A percentile compares a stretch with the other conserved stretches of the same genome.
These are phyloP conservation scores for Rhizopogon vulgaris DNA, from an alignment of 768 basidiomycete species.

Conservation along the genomic window DNA sequence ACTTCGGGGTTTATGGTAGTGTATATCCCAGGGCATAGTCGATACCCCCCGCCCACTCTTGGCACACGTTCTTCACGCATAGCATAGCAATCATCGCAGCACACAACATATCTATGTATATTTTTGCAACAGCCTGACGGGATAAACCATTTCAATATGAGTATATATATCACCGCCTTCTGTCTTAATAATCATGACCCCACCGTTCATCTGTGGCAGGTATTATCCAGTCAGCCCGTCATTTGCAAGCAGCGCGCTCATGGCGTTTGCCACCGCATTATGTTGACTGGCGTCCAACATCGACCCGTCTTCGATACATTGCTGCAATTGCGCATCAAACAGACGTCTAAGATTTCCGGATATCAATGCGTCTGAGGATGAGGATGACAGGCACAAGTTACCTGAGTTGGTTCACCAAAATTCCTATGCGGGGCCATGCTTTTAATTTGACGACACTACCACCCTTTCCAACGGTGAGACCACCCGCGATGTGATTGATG, in stretches of 20 bases:
- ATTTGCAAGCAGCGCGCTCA: constrained; percentile 31
- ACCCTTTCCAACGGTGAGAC: constrained; percentile 54
- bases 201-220: no score
- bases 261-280: constrained; percentile 48
- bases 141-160: not conserved
- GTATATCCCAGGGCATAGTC: not conserved
- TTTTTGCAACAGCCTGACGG: not conserved
- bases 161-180: no score
- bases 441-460: constrained; percentile 54
- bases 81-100: not conserved
- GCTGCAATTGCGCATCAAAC: constrained; percentile 61
- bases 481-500: constrained; percentile 78
- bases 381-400: constrained; percentile 24
- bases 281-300: constrained; percentile 39
- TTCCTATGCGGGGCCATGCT: constrained; percentile 88
- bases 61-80: not conserved
- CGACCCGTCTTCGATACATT: constrained; percentile 58
- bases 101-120: not conserved
- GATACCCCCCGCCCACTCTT: not conserved
- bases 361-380: not conserved
- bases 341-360: constrained; percentile 41
- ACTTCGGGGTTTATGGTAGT: not conserved
- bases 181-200: no score
- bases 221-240: constrained; percentile 25
- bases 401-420: constrained; percentile 84